Conservation (phyloP, 306 rosid species). For the Quercus ilex region DNA sequence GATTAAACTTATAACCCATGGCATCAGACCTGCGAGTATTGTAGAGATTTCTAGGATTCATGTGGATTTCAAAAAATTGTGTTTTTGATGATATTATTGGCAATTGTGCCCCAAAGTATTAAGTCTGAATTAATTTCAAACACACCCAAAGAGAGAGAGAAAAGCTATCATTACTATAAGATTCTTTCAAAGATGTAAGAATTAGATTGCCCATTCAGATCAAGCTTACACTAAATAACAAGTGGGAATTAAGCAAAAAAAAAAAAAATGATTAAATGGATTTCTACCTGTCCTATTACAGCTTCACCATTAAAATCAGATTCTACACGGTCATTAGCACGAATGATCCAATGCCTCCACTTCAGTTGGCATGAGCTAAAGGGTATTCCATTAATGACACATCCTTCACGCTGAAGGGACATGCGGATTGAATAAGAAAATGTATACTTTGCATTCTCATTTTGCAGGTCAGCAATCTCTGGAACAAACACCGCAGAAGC, state of each 20-base stretch:
- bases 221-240: background rate
- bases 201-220: background rate
- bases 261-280: background rate
- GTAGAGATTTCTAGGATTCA: too few relatives aligned
- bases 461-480: constrained; percentile 41
- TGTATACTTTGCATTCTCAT: constrained; percentile 29
- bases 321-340: constrained; percentile 44
- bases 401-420: constrained; percentile 73
- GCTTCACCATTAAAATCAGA: constrained; percentile 62
- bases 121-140: background rate
- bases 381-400: constrained; percentile 51
- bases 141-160: background rate
- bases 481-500: constrained; percentile 79
- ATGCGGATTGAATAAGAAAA: constrained; percentile 82
- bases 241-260: background rate
- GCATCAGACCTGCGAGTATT: too few relatives aligned
- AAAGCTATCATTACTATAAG: background rate
- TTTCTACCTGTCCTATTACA: constrained; percentile 74
- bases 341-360: constrained; percentile 72
- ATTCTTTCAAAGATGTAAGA: background rate
- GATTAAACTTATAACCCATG: too few relatives aligned
- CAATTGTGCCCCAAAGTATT: background rate
- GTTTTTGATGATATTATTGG: background rate
- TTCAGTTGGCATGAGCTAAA: constrained; percentile 75
- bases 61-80: too few relatives aligned